Conservation (phyloP, 163 green algal species). For the Scenedesmus sp. region DNA sequence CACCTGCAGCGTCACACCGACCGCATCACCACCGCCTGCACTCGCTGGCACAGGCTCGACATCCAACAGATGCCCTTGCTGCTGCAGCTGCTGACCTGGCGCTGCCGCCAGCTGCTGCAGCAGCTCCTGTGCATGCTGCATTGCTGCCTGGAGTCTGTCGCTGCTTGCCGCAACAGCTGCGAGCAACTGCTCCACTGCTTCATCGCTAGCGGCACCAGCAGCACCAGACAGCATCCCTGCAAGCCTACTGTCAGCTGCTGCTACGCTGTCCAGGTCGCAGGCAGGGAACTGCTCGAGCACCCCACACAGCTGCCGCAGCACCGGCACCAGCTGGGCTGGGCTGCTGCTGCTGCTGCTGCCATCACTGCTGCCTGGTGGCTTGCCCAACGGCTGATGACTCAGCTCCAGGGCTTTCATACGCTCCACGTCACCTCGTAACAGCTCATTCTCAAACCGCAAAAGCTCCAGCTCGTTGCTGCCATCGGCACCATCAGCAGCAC, state of each 20-base stretch:
- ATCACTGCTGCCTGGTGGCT: not conserved
- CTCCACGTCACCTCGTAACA: slow-evolving; percentile 47
- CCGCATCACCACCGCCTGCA: slow-evolving; percentile 18
- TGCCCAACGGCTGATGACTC: not conserved
- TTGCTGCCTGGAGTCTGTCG: slow-evolving; percentile 31
- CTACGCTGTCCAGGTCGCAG: slow-evolving; percentile 31
- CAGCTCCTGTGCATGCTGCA: slow-evolving; percentile 15
- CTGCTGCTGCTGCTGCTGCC: not conserved
- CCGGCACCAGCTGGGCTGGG: not conserved
- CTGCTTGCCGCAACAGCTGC: slow-evolving; percentile 25
- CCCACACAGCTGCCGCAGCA: slow-evolving; percentile 32
- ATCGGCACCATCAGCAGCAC: not conserved
- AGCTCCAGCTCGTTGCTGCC: slow-evolving; percentile 41
- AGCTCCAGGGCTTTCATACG: slow-evolving; percentile 26
- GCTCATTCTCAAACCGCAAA: slow-evolving; percentile 53
- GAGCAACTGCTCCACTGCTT: slow-evolving; percentile 51
- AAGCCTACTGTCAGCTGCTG: not conserved
- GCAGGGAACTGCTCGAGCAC: slow-evolving; percentile 35
- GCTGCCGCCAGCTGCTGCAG: slow-evolving; percentile 37
- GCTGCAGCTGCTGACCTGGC: not conserved
- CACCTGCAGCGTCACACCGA: slow-evolving; percentile 32
- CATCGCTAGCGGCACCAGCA: not conserved
- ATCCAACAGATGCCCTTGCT: slow-evolving; percentile 10
- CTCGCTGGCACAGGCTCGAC: not conserved
- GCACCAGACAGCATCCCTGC: not conserved